A percentile compares a stretch with the other conserved stretches of the same genome.
Conservation (phyloP, 2,329 filamentous ascomycete species). For the Emmonsiellopsis sp. region DNA sequence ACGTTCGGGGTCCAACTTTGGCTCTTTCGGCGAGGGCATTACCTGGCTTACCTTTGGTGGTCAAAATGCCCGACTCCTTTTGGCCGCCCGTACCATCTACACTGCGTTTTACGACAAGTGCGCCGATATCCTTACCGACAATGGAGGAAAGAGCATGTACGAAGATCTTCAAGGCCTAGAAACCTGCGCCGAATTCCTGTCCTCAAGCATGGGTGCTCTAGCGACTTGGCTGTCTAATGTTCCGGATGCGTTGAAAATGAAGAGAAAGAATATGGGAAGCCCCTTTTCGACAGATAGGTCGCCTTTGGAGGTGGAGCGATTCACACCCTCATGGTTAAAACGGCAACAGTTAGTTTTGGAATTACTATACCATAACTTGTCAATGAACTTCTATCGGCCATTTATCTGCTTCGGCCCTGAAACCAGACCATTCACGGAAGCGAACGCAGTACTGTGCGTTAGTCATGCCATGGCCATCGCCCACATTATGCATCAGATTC, state of each 20-base stretch:
- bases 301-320: constrained; percentile 25
- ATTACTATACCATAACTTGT: constrained; percentile 33
- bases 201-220: constrained; percentile 19
- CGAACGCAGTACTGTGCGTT: neutral
- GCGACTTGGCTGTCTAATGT: constrained; percentile 26
- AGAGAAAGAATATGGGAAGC: constrained; percentile 22
- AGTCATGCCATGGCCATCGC: constrained; percentile 27
- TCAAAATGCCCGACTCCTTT: constrained; percentile 28
- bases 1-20: constrained; percentile 24
- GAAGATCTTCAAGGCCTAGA: constrained; percentile 23
- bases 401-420: constrained; percentile 28
- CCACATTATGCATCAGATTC: constrained; percentile 30
- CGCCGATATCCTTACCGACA: constrained; percentile 13
- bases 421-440: constrained; percentile 16
- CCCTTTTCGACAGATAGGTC: constrained; percentile 34
- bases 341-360: constrained; percentile 36
- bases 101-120: constrained; percentile 26
- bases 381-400: constrained; percentile 30
- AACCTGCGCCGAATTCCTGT: constrained; percentile 24
- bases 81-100: constrained; percentile 25
- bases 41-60: constrained; percentile 33
- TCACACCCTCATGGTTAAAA: constrained; percentile 34
- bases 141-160: constrained; percentile 17
- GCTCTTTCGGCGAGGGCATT: constrained; percentile 22
- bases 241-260: constrained; percentile 31